Evolutionary conservation across 2,329 filamentous ascomycete genomes (phyloP).

Genomic region (Xylariales sp.): DNA sequence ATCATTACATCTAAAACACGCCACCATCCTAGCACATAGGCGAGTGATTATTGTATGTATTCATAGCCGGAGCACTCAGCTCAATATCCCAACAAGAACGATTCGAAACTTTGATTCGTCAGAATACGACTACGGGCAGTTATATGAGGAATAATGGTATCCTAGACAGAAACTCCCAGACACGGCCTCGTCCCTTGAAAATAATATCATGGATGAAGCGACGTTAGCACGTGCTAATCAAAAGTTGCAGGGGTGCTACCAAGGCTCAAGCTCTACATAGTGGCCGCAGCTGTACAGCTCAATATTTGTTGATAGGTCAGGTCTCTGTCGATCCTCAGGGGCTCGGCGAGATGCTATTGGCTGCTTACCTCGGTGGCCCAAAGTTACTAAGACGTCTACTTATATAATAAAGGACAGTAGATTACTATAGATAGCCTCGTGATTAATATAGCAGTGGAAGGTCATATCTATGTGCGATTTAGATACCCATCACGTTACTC

Average conservation of each 20-base stretch:
- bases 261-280: too few species aligned
- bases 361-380: neutral
- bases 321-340: too few species aligned
- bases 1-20: neutral
- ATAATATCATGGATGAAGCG: too few species aligned
- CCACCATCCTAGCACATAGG: neutral
- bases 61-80: neutral
- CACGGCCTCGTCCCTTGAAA: too few species aligned
- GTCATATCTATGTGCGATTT: neutral
- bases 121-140: neutral
- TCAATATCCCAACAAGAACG: neutral
- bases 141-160: neutral
- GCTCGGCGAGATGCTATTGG: neutral
- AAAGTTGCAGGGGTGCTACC: neutral
- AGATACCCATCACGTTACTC: conserved; percentile 7
- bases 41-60: neutral
- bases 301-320: neutral
- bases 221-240: too few species aligned
- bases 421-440: neutral
- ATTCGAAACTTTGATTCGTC: neutral
- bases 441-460: neutral
- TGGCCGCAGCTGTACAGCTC: neutral
- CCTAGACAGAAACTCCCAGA: too few species aligned
- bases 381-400: neutral
- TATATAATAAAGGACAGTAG: neutral